These are phyloP conservation scores for Oryza meridionalis DNA, from an alignment of 176 grass and related monocot species.

Conservation along the genomic window DNA sequence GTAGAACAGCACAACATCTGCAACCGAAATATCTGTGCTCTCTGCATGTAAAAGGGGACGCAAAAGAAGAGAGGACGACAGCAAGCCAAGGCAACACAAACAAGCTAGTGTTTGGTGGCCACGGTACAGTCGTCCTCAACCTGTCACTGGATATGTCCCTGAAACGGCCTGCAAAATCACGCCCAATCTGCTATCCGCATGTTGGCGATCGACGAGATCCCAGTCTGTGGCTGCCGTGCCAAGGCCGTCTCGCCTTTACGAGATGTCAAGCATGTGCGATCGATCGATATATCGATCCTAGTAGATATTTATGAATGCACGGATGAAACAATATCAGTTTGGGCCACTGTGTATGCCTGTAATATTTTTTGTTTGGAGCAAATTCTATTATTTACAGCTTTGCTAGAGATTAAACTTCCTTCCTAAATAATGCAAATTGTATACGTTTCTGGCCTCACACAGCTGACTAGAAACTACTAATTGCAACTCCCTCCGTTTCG, in stretches of 20 bases:
- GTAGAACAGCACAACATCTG: background rate
- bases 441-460: too few species aligned
- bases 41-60: too few species aligned
- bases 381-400: too few species aligned
- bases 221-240: background rate
- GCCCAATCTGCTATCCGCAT: constrained; percentile 23
- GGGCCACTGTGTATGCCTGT: too few species aligned
- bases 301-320: background rate
- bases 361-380: too few species aligned
- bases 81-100: too few species aligned
- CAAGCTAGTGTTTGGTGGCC: too few species aligned
- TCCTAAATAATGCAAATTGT: too few species aligned
- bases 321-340: background rate
- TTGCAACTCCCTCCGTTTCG: too few species aligned
- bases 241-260: constrained; percentile 16
- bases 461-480: too few species aligned
- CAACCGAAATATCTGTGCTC: background rate
- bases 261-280: background rate
- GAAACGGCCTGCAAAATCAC: constrained; percentile 38
- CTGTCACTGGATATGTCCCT: background rate
- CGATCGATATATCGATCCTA: background rate
- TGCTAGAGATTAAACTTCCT: too few species aligned
- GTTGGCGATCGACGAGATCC: background rate
- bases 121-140: constrained; percentile 5
- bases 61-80: too few species aligned